Evolutionary conservation across 2,329 filamentous ascomycete species (phyloP), one percentile per base, ranked within the genome.

Genomic region (Harringtonia lauricola): DNA sequence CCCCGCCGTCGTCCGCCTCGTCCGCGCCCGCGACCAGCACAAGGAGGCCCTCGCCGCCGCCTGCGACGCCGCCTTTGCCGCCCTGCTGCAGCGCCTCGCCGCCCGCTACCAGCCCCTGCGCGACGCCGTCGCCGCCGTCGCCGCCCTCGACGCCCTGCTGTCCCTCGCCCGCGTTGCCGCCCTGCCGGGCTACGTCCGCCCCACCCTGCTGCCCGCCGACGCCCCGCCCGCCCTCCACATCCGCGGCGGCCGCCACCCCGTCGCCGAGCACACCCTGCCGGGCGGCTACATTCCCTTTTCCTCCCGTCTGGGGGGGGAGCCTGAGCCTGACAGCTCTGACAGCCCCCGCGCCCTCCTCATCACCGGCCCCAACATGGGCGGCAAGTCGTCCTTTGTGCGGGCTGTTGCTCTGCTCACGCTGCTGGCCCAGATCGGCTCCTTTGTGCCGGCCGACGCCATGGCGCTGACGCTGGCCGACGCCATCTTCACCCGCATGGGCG

Each of bases 301-400:
- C 55, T 83, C 87, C 12, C 66, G 75, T 2, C 75, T 96, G 38
- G 72, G 77, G n/a, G 74, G 79, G 3, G 14, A 6, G 21, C 15
- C 9, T 4, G 36, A 18, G 21, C 3, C 72, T 78, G 2, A 21
- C 35, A 12, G 21, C 22, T 10, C 36, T 13, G 13, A 5, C 5
- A 1, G 26, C 14, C 42, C 42, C 36, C n/a, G 26, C 33, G 86
- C 87, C 3, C 76, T 95, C 52, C 81, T 96, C 44, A 82, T 98
- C 55, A 98, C 92, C 0, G 92, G 92, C 0, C 92, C 92, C 26
- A 98, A 98, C 66, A 98, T 98, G 92, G 92, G 92, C 55, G 92
- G 92, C 45, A 98, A 98, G 59, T 95, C 87, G n/a, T 92, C 84
- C 46, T 98, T 95, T 61, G 90, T 98, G 19, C 86, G 92, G 42